phyloP scores from a whole-genome alignment of 2,329 filamentous ascomycete species.

The Keithomyces neogunnii region DNA sequence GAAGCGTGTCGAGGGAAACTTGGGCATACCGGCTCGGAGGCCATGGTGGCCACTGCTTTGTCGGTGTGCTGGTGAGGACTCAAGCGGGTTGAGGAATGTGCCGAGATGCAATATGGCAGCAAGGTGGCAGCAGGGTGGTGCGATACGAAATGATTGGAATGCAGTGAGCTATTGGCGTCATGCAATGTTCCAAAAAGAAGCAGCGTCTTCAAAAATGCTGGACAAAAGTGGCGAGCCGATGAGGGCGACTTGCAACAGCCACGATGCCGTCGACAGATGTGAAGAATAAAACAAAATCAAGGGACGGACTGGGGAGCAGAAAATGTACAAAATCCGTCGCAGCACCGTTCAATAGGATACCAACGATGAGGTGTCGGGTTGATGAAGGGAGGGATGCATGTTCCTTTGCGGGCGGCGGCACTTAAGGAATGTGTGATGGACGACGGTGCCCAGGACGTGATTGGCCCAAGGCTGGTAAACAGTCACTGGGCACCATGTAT shows the following conservation, averaged over 20 bases:
- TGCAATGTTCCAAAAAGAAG: not conserved
- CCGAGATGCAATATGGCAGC: constrained; percentile 12
- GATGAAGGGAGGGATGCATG: constrained; percentile 1
- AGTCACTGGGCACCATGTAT: not conserved
- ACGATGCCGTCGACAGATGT: not conserved
- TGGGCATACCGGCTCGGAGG: constrained; percentile 29
- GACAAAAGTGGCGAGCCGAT: not conserved
- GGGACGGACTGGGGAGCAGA: not conserved
- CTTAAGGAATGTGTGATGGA: constrained; percentile 10
- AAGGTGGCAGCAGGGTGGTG: constrained; percentile 3
- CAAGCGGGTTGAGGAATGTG: constrained; percentile 19
- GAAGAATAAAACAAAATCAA: not conserved
- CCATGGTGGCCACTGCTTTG: constrained; percentile 22
- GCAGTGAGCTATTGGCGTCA: constrained; percentile 10
- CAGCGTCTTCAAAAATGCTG: not conserved
- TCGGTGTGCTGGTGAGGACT: constrained; percentile 11
- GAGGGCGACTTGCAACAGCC: not conserved
- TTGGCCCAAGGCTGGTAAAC: constrained; percentile 8
- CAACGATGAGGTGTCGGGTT: not conserved
- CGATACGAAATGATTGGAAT: constrained; percentile 17
- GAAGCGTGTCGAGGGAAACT: constrained; percentile 5
- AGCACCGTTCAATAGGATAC: not conserved
- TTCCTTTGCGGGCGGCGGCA: constrained; percentile 1
- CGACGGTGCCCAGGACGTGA: constrained; percentile 1
- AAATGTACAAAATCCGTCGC: not conserved